Evolutionary conservation across 768 basidiomycete species (phyloP), one percentile per base, ranked within the genome.

Genomic region (Hypsizygus marmoreus): DNA sequence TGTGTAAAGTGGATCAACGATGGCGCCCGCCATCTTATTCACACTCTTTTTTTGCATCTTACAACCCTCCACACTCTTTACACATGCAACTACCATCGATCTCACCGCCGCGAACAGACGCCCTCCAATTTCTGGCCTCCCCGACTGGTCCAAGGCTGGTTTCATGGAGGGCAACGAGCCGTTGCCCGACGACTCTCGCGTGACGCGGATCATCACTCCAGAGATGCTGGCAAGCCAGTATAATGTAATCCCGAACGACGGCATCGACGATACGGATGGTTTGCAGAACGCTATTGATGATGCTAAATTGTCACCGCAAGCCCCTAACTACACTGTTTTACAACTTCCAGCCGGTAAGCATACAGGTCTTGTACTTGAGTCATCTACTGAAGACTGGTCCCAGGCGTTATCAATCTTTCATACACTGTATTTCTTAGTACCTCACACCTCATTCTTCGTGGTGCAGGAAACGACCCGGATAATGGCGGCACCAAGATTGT

Each of bases 91-190:
- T n/a, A n/a, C n/a, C n/a, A n/a, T n/a, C n/a, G n/a, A n/a, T n/a
- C n/a, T n/a, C n/a, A n/a, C n/a, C n/a, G n/a, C n/a, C n/a, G n/a
- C n/a, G n/a, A n/a, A n/a, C n/a, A n/a, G n/a, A n/a, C n/a, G n/a
- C n/a, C n/a, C n/a, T n/a, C n/a, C n/a, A n/a, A n/a, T n/a, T n/a
- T n/a, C n/a, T n/a, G n/a, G n/a, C n/a, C n/a, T n/a, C n/a, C n/a
- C n/a, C n/a, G 49, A 50, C 31, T 50, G 49, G 49, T 31, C 33
- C 17, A 19, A 50, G 20, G 49, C 26, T 10, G 43, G 49, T 13
- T 50, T 23, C 38, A 34, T 39, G 22, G 16, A 40, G 24, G 35
- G 44, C n/a, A 19, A 23, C 17, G 31, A 28, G 5, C 30, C 25
- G 23, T 14, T 38, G 8, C 35, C 45, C 14, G 30, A 28, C 36